phyloP scores from a whole-genome alignment of 257 asterid genomes.

The Pogostemon cablin region DNA sequence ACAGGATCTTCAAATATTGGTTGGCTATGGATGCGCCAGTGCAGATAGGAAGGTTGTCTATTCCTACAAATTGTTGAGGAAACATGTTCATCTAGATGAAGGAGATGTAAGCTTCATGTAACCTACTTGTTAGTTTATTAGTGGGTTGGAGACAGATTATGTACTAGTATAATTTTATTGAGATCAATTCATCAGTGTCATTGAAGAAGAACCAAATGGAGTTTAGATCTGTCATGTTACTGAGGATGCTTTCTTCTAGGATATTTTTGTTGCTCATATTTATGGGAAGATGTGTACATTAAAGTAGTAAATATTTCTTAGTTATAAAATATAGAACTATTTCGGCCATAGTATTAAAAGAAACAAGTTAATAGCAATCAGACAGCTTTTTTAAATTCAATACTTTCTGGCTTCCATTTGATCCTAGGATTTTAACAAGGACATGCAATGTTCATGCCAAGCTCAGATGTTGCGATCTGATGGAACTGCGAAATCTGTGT shows the following conservation, averaged over 20 bases:
- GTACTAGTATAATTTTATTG: background rate
- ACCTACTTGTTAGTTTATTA: slow-evolving; percentile 21
- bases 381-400: background rate
- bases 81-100: slow-evolving; percentile 83
- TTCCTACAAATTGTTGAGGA: slow-evolving; percentile 83
- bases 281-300: slow-evolving; percentile 1
- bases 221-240: slow-evolving; percentile 7
- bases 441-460: background rate
- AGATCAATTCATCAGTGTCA: background rate
- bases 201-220: background rate
- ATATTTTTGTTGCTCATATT: slow-evolving; percentile 2
- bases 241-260: background rate
- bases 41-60: slow-evolving; percentile 72
- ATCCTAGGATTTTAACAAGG: background rate
- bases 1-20: slow-evolving; percentile 88
- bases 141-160: slow-evolving; percentile 1
- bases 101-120: slow-evolving; percentile 83
- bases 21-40: slow-evolving; percentile 96
- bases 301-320: no score
- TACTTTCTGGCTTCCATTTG: background rate
- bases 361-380: background rate
- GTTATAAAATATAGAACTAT: no score
- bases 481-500: background rate
- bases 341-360: no score
- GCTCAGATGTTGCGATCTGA: no score